Percentiles rank a stretch among this genome's conserved stretches.
phyloP scores from a whole-genome alignment of 768 basidiomycete species.

The Rhizopogon roseolus region DNA sequence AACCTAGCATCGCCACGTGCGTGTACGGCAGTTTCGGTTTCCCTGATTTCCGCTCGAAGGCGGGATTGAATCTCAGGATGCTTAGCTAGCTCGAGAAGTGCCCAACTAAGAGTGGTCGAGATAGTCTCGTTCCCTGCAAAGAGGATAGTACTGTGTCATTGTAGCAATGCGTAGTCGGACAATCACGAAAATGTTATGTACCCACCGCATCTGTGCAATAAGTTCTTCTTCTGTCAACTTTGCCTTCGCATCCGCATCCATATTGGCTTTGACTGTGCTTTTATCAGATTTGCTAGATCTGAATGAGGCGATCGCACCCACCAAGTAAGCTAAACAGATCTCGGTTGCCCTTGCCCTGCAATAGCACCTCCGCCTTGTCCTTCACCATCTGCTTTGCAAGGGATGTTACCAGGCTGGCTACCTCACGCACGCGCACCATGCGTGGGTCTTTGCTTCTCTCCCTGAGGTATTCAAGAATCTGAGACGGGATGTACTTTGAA shows the following conservation, averaged over 20 bases:
- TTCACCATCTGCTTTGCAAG: conserved; percentile 7
- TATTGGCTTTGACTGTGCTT: conserved; percentile 21
- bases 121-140: conserved; percentile 59
- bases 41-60: conserved; percentile 54
- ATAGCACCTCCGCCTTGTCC: conserved; percentile 9
- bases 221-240: conserved; percentile 15
- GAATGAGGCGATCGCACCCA: conserved; percentile 7
- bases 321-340: conserved; percentile 33
- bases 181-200: background rate
- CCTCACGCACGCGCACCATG: conserved; percentile 1
- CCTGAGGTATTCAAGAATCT: conserved; percentile 30
- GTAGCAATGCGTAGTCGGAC: background rate
- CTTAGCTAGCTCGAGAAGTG: conserved; percentile 56
- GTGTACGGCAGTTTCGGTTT: conserved; percentile 17
- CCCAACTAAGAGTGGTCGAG: conserved; percentile 55
- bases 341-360: conserved; percentile 1
- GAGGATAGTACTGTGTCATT: conserved; percentile 34
- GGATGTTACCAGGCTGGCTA: background rate
- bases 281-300: background rate
- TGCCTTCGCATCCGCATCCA: conserved; percentile 19
- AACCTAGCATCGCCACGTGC: conserved; percentile 34
- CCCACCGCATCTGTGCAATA: conserved; percentile 15
- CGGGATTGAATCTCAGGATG: conserved; percentile 53
- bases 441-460: conserved; percentile 21
- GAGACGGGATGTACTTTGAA: conserved; percentile 23